These are phyloP conservation scores for Wickerhamia fluorescens DNA, from an alignment of 805 yeast species.

Conservation along the genomic window DNA sequence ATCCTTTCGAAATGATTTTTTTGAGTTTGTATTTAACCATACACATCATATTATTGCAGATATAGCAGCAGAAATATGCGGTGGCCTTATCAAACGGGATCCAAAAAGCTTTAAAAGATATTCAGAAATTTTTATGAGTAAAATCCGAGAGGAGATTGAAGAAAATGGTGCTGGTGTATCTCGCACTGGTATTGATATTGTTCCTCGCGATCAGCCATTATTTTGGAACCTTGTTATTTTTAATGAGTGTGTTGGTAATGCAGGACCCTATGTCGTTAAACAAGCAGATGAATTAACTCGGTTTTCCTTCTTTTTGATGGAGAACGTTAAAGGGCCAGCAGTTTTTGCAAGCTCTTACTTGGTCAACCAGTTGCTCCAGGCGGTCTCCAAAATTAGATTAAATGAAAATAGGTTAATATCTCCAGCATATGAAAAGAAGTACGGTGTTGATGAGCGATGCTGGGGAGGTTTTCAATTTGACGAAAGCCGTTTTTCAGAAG, in stretches of 20 bases:
- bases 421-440: slow-evolving; percentile 31
- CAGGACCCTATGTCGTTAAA: slow-evolving; percentile 44
- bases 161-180: slow-evolving; percentile 78
- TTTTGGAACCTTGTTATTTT: slow-evolving; percentile 65
- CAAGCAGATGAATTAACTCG: slow-evolving; percentile 40
- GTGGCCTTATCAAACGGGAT: slow-evolving; percentile 61
- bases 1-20: slow-evolving; percentile 39
- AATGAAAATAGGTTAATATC: slow-evolving; percentile 49
- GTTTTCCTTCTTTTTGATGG: slow-evolving; percentile 39
- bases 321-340: slow-evolving; percentile 56
- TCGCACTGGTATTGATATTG: slow-evolving; percentile 57
- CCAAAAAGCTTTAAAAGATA: slow-evolving; percentile 41
- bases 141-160: slow-evolving; percentile 57
- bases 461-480: slow-evolving; percentile 77
- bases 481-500: slow-evolving; percentile 38
- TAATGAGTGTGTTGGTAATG: slow-evolving; percentile 64
- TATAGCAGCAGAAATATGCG: slow-evolving; percentile 64
- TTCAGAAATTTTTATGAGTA: slow-evolving; percentile 38
- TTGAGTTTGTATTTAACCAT: slow-evolving; percentile 53
- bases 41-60: slow-evolving; percentile 51
- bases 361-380: slow-evolving; percentile 58
- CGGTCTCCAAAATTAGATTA: slow-evolving; percentile 55
- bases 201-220: slow-evolving; percentile 72
- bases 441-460: slow-evolving; percentile 41
- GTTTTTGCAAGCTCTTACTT: slow-evolving; percentile 54